phyloP scores from a whole-genome alignment of 331 rosid species.

The Cydonia oblonga region DNA sequence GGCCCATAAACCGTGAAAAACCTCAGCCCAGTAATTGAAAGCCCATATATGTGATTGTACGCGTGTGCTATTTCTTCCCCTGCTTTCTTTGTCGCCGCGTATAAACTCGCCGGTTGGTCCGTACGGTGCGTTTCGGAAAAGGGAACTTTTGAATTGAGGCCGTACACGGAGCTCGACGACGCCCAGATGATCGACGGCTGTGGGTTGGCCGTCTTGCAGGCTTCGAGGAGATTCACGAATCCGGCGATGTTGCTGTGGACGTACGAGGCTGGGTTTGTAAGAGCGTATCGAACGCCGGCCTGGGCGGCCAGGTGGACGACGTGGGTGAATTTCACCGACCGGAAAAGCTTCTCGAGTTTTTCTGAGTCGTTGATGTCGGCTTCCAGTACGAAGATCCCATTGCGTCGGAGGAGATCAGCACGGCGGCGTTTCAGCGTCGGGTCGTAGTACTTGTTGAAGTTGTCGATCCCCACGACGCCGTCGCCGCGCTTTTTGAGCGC shows the following conservation, averaged over 20 bases:
- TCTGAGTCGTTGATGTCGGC: slow-evolving; percentile 17
- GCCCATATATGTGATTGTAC: slow-evolving; percentile 30
- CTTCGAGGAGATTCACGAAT: slow-evolving; percentile 21
- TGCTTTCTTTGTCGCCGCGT: slow-evolving; percentile 37
- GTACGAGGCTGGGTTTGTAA: slow-evolving; percentile 30
- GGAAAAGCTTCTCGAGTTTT: slow-evolving; percentile 13
- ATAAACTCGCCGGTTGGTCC: slow-evolving; percentile 34
- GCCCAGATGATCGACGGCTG: slow-evolving; percentile 38
- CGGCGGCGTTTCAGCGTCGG: slow-evolving; percentile 24
- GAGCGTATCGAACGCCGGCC: slow-evolving; percentile 25
- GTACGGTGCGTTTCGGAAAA: slow-evolving; percentile 32
- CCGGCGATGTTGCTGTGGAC: slow-evolving; percentile 32
- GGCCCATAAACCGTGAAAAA: slow-evolving; percentile 41
- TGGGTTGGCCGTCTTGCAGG: slow-evolving; percentile 22
- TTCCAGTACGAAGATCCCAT: slow-evolving; percentile 22
- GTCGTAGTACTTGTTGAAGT: slow-evolving; percentile 29
- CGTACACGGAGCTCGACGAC: slow-evolving; percentile 38
- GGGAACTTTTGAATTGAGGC: slow-evolving; percentile 28
- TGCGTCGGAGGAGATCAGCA: neutral
- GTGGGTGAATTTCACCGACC: slow-evolving; percentile 21
- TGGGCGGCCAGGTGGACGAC: slow-evolving; percentile 35
- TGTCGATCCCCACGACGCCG: slow-evolving; percentile 31
- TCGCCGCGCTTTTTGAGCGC: slow-evolving; percentile 26
- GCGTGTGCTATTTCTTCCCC: slow-evolving; percentile 39
- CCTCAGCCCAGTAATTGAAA: slow-evolving; percentile 30